Conservation (phyloP, 495 filamentous ascomycete genomes). For the Collariella sp. region DNA sequence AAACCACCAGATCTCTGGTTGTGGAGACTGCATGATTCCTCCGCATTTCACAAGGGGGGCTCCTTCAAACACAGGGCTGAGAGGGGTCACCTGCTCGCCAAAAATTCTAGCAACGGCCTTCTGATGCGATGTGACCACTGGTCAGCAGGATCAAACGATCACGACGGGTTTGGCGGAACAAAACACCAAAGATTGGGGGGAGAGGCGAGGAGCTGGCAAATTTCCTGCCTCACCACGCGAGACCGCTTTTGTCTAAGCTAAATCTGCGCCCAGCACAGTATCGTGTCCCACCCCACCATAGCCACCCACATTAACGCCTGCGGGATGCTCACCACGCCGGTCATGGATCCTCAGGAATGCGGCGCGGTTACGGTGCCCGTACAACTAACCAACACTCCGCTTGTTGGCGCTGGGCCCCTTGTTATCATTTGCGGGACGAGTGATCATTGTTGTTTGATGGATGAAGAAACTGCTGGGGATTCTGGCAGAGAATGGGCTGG, state of each 20-base stretch:
- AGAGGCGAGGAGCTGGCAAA: background rate
- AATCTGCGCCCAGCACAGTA: background rate
- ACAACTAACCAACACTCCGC: background rate
- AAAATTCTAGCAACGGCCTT: background rate
- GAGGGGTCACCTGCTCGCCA: background rate
- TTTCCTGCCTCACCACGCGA: constrained; percentile 2
- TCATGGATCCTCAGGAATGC: too few relatives aligned
- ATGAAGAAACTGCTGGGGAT: background rate
- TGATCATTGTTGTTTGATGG: background rate
- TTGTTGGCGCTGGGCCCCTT: background rate
- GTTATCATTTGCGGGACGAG: too few relatives aligned
- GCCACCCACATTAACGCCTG: background rate
- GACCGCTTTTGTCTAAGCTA: background rate
- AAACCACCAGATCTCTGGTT: background rate
- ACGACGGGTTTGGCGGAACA: background rate
- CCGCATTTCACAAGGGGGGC: background rate
- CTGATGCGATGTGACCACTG: background rate
- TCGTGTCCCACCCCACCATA: background rate
- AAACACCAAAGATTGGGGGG: constrained; percentile 4
- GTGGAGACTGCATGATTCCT: background rate
- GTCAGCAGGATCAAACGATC: background rate
- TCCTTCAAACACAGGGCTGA: background rate
- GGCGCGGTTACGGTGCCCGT: too few relatives aligned
- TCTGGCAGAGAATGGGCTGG: background rate
- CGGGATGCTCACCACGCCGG: background rate